Evolutionary conservation across 2,329 filamentous ascomycete species (phyloP).

Genomic region (Cryphonectria nitschkei): DNA sequence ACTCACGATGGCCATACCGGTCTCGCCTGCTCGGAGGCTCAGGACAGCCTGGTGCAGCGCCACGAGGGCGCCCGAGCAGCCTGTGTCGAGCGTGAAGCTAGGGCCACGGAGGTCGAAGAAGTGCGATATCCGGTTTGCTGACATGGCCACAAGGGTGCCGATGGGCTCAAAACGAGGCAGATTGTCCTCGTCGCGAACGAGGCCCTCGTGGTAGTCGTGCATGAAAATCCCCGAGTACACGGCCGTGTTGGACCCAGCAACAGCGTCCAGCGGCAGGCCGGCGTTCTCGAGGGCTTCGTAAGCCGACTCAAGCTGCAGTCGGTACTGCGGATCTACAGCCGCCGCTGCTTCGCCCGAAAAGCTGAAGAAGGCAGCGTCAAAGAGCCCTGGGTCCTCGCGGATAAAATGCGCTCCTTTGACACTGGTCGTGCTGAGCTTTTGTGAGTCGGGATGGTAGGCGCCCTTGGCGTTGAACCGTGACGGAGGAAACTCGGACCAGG

Average conservation of each 20-base stretch:
- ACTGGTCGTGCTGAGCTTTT: too few species aligned
- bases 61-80: slow-evolving; percentile 46
- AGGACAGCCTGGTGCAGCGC: slow-evolving; percentile 31
- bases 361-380: slow-evolving; percentile 21
- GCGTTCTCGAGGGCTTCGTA: slow-evolving; percentile 21
- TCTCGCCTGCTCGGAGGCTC: background rate
- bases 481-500: too few species aligned
- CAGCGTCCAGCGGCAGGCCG: slow-evolving; percentile 27
- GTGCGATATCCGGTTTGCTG: slow-evolving; percentile 40
- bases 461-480: too few species aligned
- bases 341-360: background rate
- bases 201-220: slow-evolving; percentile 38
- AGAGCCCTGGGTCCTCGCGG: background rate
- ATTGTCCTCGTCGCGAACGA: slow-evolving; percentile 33
- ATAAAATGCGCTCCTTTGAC: slow-evolving; percentile 13
- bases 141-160: slow-evolving; percentile 37
- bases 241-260: slow-evolving; percentile 39
- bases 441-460: too few species aligned
- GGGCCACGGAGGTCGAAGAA: slow-evolving; percentile 45
- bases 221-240: slow-evolving; percentile 38
- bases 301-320: slow-evolving; percentile 8
- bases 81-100: slow-evolving; percentile 50
- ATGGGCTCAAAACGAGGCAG: slow-evolving; percentile 31
- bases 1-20: slow-evolving; percentile 31
- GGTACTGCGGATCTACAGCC: slow-evolving; percentile 1